These are phyloP conservation scores for Magnaporthales sp. DNA, from an alignment of 2,329 filamentous ascomycete species.

Conservation along the genomic window DNA sequence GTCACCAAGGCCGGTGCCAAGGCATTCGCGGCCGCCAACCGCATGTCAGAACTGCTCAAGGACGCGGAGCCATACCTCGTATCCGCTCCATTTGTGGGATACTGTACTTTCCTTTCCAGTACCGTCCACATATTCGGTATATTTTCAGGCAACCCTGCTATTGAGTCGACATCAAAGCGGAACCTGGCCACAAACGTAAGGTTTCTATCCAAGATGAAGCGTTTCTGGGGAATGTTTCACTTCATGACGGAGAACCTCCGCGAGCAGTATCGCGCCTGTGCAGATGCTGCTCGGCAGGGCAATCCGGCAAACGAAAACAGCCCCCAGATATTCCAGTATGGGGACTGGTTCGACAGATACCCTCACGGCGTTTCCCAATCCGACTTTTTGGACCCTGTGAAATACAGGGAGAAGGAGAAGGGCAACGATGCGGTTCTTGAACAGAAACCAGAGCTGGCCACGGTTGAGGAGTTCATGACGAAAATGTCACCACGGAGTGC, in stretches of 20 bases:
- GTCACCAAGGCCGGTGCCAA: conserved; percentile 65
- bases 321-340: conserved; percentile 75
- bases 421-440: conserved; percentile 83
- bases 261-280: conserved; percentile 75
- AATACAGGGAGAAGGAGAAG: conserved; percentile 60
- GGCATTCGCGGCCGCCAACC: conserved; percentile 75
- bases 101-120: conserved; percentile 86
- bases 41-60: conserved; percentile 75
- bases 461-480: conserved; percentile 89
- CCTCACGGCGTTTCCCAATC: conserved; percentile 81
- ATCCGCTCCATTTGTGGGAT: conserved; percentile 86
- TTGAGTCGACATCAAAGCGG: conserved; percentile 71
- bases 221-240: conserved; percentile 97
- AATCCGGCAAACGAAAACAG: conserved; percentile 40
- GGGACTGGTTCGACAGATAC: conserved; percentile 95
- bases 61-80: conserved; percentile 74
- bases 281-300: conserved; percentile 69
- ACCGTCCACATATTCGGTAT: conserved; percentile 92
- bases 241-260: conserved; percentile 92
- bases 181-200: conserved; percentile 83
- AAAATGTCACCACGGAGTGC: conserved; percentile 57
- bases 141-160: conserved; percentile 70
- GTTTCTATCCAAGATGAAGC: conserved; percentile 90
- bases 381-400: conserved; percentile 71
- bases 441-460: conserved; percentile 79